A percentile compares a stretch with the other conserved stretches of the same genome.
Evolutionary conservation across 257 asterid species (phyloP).

Genomic region (Solanum ossicruentum): DNA sequence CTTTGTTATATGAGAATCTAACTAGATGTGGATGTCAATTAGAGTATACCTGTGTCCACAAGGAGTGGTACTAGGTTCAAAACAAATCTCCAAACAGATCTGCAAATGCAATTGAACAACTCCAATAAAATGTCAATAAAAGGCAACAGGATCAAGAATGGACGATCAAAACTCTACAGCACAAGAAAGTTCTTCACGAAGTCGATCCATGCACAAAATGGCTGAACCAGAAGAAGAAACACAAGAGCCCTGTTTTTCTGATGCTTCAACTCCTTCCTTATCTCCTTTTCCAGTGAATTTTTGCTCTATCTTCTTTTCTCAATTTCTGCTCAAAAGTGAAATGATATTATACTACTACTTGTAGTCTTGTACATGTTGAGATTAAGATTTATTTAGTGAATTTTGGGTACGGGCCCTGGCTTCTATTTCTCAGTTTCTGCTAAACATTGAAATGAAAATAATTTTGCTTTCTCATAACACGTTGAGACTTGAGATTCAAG

Average conservation of each 20-base stretch:
- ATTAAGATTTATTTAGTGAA: neutral
- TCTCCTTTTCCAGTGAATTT: slow-evolving; percentile 3
- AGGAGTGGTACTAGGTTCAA: slow-evolving; percentile 86
- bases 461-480: too few relatives aligned
- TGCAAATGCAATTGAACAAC: slow-evolving; percentile 14
- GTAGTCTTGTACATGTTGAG: neutral
- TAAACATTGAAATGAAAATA: neutral
- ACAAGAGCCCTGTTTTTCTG: neutral
- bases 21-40: neutral
- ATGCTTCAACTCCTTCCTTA: slow-evolving; percentile 12
- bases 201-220: slow-evolving; percentile 59
- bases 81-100: slow-evolving; percentile 93
- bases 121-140: neutral
- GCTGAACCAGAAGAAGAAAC: slow-evolving; percentile 17
- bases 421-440: slow-evolving; percentile 18
- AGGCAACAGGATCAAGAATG: neutral
- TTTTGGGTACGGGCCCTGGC: neutral
- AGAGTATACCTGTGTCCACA: slow-evolving; percentile 86
- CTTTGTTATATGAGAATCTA: neutral
- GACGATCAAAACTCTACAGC: slow-evolving; percentile 37
- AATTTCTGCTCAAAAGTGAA: slow-evolving; percentile 10
- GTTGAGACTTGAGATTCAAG: too few relatives aligned
- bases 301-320: neutral
- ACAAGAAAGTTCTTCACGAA: slow-evolving; percentile 95
- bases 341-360: neutral